Base-by-base conservation (phyloP, 2,329 filamentous ascomycete genomes). In the Alternaria gaisen region DNA sequence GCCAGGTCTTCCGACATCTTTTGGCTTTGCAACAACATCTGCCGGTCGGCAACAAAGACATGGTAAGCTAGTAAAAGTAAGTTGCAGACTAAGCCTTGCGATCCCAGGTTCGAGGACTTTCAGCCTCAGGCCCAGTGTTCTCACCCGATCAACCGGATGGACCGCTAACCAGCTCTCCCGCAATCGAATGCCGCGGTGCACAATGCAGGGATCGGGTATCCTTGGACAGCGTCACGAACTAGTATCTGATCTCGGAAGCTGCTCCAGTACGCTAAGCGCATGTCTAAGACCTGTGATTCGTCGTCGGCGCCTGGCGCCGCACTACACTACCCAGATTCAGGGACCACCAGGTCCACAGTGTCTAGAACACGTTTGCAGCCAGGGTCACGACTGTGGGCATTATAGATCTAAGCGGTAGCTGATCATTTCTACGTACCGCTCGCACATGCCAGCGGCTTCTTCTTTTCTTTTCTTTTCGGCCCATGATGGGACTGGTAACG, bases 91-190 rank as follows among this genome's bases (percentile, higher is more conserved):
- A 50, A 50, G 32, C 46, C 32, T 38, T 50, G 46, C 22, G 14
- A 32, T 50, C 46, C 46, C 32, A 36, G 32, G 11, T 36, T 36
- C 20, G 20, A 36, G 32, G 32, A 20, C 32, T 34, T 34, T 36
- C 46, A 48, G 46, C 46, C 46, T 36, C 46, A 36, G 46, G 30
- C 30, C 32, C 20, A 48, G 30, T 36, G 30, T 22, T 50, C 46
- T 36, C 46, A 38, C 22, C 46, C 46, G 46, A 36, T 50, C 32
- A 24, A 3, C 46, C 32, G 46, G 46, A 50, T 50, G 46, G 34
- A 50, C 32, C 46, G 46, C 30, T 36, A n/a, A 36, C 16, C 46
- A 50, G 46, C 46, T 50, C 46, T 50, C 46, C 46, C 46, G 46
- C 46, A 20, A 50, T 38, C 46, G 32, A 32, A 50, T 50, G 46